Conservation (phyloP, 352 stramenopile genomes). For the Phytophthora parvispora region DNA sequence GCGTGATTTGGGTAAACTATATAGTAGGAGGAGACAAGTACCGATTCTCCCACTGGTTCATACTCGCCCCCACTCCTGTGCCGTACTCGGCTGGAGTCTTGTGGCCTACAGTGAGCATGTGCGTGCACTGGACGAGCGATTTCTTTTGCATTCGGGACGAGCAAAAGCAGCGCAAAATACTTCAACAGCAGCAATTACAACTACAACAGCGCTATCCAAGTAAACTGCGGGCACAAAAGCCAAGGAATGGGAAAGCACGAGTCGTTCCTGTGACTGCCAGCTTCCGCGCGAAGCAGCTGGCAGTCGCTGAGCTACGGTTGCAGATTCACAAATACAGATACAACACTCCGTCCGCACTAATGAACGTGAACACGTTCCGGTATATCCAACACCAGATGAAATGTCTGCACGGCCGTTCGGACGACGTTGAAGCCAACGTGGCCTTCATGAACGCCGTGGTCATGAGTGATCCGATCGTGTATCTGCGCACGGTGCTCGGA, state of each 20-base stretch:
- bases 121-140: slow-evolving; percentile 43
- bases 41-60: slow-evolving; percentile 7
- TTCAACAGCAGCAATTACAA: slow-evolving; percentile 5
- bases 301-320: slow-evolving; percentile 2
- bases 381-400: slow-evolving; percentile 40
- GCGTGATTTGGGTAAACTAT: slow-evolving; percentile 2
- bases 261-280: slow-evolving; percentile 15
- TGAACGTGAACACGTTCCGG: slow-evolving; percentile 13
- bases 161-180: not conserved
- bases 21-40: not conserved
- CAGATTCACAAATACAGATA: slow-evolving; percentile 15
- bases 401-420: slow-evolving; percentile 20
- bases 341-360: not conserved
- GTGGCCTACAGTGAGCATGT: slow-evolving; percentile 37
- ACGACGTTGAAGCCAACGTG: slow-evolving; percentile 37
- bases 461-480: slow-evolving; percentile 55
- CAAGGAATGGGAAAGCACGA: not conserved
- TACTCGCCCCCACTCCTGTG: slow-evolving; percentile 32
- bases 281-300: slow-evolving; percentile 11
- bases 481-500: slow-evolving; percentile 21
- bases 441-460: slow-evolving; percentile 52
- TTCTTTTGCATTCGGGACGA: slow-evolving; percentile 43
- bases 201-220: not conserved
- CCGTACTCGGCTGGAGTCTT: slow-evolving; percentile 43
- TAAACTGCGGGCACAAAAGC: not conserved